These are phyloP conservation scores for Prunella vulgaris DNA, from an alignment of 257 asterid genomes.

Conservation along the genomic window DNA sequence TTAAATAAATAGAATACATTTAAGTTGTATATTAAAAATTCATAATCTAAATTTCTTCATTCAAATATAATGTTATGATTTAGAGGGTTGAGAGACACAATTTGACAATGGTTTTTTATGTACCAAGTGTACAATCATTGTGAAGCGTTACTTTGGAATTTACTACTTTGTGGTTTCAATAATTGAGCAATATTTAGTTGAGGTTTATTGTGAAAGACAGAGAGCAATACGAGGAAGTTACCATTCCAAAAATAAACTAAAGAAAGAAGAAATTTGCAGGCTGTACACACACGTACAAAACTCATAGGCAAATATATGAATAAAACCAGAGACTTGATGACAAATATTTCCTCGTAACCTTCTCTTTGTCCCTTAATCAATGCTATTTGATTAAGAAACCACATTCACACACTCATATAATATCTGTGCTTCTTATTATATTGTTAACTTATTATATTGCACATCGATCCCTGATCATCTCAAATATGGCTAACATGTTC, in stretches of 20 bases:
- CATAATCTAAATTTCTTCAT: too few relatives aligned
- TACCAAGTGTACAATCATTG: neutral
- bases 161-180: slow-evolving; percentile 2
- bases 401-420: neutral
- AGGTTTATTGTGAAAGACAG: neutral
- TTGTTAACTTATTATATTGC: neutral
- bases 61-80: too few relatives aligned
- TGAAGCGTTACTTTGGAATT: neutral
- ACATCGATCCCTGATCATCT: neutral
- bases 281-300: too few relatives aligned
- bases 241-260: neutral
- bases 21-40: too few relatives aligned
- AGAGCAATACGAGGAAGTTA: neutral
- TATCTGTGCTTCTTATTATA: neutral
- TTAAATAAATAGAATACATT: too few relatives aligned
- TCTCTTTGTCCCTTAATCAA: slow-evolving; percentile 6
- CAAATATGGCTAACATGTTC: slow-evolving; percentile 8
- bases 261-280: slow-evolving; percentile 1
- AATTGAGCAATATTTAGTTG: neutral
- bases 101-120: too few relatives aligned
- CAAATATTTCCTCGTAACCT: slow-evolving; percentile 4
- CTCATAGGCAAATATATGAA: too few relatives aligned
- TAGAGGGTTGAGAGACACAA: too few relatives aligned
- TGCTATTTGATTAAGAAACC: neutral
- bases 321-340: neutral